These are phyloP conservation scores for Garcia nutans DNA, from an alignment of 345 rosid genomes.

Conservation along the genomic window DNA sequence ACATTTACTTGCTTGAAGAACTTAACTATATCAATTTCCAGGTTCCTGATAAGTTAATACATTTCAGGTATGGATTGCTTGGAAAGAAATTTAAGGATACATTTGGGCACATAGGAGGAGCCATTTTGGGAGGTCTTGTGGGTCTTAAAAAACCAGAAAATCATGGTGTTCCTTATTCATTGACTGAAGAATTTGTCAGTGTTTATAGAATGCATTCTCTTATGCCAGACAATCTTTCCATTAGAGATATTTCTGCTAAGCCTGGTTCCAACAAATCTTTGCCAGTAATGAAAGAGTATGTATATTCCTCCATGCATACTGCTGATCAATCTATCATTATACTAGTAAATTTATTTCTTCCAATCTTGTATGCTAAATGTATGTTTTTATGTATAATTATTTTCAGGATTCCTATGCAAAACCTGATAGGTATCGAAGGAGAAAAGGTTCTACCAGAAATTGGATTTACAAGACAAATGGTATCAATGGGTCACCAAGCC, in stretches of 20 bases:
- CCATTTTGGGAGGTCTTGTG: slow-evolving; percentile 44
- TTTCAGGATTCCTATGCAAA: slow-evolving; percentile 33
- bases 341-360: no score
- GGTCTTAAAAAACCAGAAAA: slow-evolving; percentile 46
- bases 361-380: no score
- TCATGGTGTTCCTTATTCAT: slow-evolving; percentile 61
- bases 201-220: slow-evolving; percentile 64
- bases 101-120: slow-evolving; percentile 50
- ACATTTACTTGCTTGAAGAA: no score
- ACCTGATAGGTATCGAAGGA: slow-evolving; percentile 44
- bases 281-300: slow-evolving; percentile 37
- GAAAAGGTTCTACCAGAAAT: slow-evolving; percentile 34
- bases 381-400: no score
- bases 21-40: no score
- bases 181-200: slow-evolving; percentile 61
- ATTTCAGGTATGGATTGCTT: slow-evolving; percentile 53
- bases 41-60: no score
- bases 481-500: slow-evolving; percentile 75
- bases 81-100: slow-evolving; percentile 62
- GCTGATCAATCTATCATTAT: no score
- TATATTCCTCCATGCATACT: no score
- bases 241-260: slow-evolving; percentile 32
- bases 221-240: slow-evolving; percentile 41
- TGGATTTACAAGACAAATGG: slow-evolving; percentile 44
- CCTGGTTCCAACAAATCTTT: slow-evolving; percentile 43